Evolutionary conservation across 1,284 basidiomycete species (phyloP).

Genomic region (Ceratobasidium sp.): DNA sequence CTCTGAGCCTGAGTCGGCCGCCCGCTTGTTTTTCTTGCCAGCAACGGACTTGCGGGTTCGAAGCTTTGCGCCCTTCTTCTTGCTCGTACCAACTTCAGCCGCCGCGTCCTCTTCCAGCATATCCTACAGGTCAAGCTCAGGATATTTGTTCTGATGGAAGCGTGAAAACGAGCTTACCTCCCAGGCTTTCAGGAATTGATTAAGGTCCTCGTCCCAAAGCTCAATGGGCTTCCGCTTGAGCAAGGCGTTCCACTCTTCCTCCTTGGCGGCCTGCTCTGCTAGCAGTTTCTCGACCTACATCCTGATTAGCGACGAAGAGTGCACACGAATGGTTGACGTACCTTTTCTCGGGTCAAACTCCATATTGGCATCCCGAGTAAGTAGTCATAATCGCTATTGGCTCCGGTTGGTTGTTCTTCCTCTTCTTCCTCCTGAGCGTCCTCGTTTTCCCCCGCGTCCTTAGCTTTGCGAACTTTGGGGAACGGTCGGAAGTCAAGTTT

Average conservation of each 20-base stretch:
- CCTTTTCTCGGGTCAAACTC: constrained; percentile 95
- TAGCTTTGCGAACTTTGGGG: constrained; percentile 78
- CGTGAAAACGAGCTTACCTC: constrained; percentile 63
- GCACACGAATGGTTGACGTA: constrained; percentile 51
- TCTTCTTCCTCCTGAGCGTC: constrained; percentile 70
- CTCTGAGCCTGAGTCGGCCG: constrained; percentile 66
- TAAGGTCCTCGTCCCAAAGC: constrained; percentile 93
- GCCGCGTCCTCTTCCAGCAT: constrained; percentile 66
- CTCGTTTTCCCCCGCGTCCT: constrained; percentile 76
- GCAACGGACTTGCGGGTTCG: constrained; percentile 75
- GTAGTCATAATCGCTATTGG: constrained; percentile 89
- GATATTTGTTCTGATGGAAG: background rate
- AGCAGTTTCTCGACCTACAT: constrained; percentile 85
- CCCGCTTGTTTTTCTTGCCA: constrained; percentile 60
- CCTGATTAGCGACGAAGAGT: constrained; percentile 28
- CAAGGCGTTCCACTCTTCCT: constrained; percentile 81
- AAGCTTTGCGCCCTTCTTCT: constrained; percentile 72
- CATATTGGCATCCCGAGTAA: constrained; percentile 94
- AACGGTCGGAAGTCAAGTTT: constrained; percentile 89
- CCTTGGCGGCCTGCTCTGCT: constrained; percentile 84
- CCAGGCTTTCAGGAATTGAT: constrained; percentile 86
- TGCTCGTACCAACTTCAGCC: constrained; percentile 75
- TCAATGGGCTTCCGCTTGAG: constrained; percentile 84
- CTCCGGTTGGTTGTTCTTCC: constrained; percentile 60
- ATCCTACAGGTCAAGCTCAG: constrained; percentile 58